These are phyloP conservation scores for Arthrobotrys pseudoclavata DNA, from an alignment of 2,329 filamentous ascomycete species.

Conservation along the genomic window DNA sequence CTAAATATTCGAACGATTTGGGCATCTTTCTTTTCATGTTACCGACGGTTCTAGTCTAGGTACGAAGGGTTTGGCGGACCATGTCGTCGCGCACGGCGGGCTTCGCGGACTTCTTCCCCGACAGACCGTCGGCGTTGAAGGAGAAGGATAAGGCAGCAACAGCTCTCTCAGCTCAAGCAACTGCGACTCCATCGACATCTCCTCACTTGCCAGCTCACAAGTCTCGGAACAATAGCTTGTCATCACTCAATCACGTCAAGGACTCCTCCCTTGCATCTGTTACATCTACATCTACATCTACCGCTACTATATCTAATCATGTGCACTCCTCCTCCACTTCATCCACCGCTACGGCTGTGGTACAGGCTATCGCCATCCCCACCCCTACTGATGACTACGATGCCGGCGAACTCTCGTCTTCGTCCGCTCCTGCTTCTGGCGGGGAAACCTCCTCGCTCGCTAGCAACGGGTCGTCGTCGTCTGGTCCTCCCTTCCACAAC, in stretches of 20 bases:
- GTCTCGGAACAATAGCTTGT: constrained; percentile 75
- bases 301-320: constrained; percentile 65
- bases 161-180: constrained; percentile 6
- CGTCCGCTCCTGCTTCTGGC: constrained; percentile 47
- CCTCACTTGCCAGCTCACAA: constrained; percentile 67
- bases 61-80: constrained; percentile 63
- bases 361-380: constrained; percentile 57
- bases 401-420: constrained; percentile 40
- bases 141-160: constrained; percentile 60
- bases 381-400: constrained; percentile 59
- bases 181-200: constrained; percentile 21
- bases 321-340: constrained; percentile 61
- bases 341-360: constrained; percentile 36
- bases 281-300: constrained; percentile 63
- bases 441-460: constrained; percentile 57
- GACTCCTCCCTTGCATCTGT: constrained; percentile 63
- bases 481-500: constrained; percentile 49
- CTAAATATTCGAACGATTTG: not conserved
- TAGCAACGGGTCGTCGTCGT: constrained; percentile 56
- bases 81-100: constrained; percentile 70
- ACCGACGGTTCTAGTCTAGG: constrained; percentile 46
- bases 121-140: constrained; percentile 76
- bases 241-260: constrained; percentile 68
- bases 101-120: constrained; percentile 88
- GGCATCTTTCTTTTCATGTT: constrained; percentile 24